These are phyloP conservation scores for Trypanosoma rangeli DNA, from an alignment of 208 protist species.

Conservation along the genomic window DNA sequence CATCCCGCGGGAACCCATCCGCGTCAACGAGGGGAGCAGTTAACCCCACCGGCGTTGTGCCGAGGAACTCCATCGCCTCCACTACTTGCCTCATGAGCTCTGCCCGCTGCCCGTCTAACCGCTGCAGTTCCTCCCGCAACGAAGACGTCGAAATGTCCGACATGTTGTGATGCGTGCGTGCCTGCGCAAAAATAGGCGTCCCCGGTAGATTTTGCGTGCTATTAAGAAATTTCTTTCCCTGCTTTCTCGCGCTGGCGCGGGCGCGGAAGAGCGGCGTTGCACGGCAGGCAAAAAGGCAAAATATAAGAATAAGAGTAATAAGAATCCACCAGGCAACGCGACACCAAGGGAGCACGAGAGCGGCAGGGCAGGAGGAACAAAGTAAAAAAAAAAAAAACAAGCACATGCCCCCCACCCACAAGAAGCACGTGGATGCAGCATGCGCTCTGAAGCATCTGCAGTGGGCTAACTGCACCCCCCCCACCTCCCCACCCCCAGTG, in stretches of 20 bases:
- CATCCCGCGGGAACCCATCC: constrained; percentile 76
- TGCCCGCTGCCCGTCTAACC: constrained; percentile 40
- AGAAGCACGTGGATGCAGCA: too few species aligned
- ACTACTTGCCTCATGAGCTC: constrained; percentile 38
- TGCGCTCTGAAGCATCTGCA: too few species aligned
- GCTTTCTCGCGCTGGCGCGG: background rate
- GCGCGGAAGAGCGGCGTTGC: background rate
- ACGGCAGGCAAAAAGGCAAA: background rate
- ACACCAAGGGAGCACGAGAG: too few species aligned
- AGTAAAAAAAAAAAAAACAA: too few species aligned
- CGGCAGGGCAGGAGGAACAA: too few species aligned
- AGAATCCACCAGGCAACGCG: too few species aligned
- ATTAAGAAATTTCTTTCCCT: background rate
- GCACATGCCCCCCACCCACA: too few species aligned
- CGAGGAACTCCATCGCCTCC: constrained; percentile 64
- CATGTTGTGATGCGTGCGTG: background rate
- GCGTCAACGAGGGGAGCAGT: constrained; percentile 60
- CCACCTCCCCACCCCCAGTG: too few species aligned
- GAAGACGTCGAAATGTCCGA: background rate
- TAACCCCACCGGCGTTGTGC: constrained; percentile 64
- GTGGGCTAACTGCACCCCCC: too few species aligned
- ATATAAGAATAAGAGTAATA: background rate
- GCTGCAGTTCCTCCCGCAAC: constrained; percentile 34
- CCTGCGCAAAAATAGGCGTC: background rate
- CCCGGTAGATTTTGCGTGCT: background rate